A percentile compares a stretch with the other conserved stretches of the same genome.
Evolutionary conservation across 2,329 filamentous ascomycete species (phyloP).

Genomic region (Trichoderma koningii): DNA sequence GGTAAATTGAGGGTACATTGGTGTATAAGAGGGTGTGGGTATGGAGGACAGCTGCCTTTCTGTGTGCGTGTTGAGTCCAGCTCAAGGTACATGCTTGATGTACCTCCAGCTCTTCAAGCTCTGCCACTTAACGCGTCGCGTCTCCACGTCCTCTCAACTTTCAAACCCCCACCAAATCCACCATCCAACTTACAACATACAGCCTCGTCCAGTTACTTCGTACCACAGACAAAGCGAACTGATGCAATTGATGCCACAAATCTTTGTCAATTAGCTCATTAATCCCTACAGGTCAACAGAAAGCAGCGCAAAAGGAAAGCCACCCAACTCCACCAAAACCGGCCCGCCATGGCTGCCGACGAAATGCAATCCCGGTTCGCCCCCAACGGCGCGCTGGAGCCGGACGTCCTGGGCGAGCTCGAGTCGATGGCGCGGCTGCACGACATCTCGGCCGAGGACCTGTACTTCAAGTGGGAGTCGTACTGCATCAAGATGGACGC

Average conservation of each 20-base stretch:
- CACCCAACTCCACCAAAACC: not conserved
- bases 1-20: not conserved
- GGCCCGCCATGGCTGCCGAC: conserved; percentile 41
- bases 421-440: conserved; percentile 85
- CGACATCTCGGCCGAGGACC: conserved; percentile 76
- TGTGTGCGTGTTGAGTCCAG: too few relatives aligned
- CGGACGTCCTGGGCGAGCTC: conserved; percentile 79
- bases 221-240: conserved; percentile 1
- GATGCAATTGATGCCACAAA: not conserved
- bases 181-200: not conserved
- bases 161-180: not conserved
- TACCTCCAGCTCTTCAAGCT: conserved; percentile 7
- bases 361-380: conserved; percentile 43
- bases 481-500: conserved; percentile 93
- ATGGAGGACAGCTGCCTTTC: too few relatives aligned
- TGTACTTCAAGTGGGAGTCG: conserved; percentile 99
- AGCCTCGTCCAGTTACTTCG: not conserved
- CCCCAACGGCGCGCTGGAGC: conserved; percentile 57
- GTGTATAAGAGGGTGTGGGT: too few relatives aligned
- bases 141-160: conserved; percentile 10
- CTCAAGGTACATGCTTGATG: not conserved
- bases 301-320: not conserved
- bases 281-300: not conserved
- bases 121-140: conserved; percentile 27
- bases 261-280: not conserved